A percentile compares a stretch with the other conserved stretches of the same genome.
Evolutionary conservation across 345 rosid species (phyloP).

Genomic region (Hevea brasiliensis): DNA sequence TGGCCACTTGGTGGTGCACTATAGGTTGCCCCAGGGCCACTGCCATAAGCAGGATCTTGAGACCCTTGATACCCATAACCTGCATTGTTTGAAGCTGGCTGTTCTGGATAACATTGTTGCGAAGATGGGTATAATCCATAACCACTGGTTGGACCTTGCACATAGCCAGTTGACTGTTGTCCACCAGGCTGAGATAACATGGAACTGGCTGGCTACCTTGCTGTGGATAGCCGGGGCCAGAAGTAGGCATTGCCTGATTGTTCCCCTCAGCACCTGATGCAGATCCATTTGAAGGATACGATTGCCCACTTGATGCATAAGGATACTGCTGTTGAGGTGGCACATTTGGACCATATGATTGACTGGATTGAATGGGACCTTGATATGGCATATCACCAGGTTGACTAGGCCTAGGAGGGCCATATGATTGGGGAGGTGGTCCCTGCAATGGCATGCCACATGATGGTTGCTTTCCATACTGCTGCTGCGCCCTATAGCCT

Average conservation of each 20-base stretch:
- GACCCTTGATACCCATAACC: constrained; percentile 63
- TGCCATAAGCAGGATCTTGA: constrained; percentile 63
- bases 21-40: constrained; percentile 42
- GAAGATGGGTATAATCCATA: constrained; percentile 57
- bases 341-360: constrained; percentile 52
- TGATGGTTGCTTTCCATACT: constrained; percentile 59
- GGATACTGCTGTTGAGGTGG: constrained; percentile 68
- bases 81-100: constrained; percentile 43
- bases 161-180: constrained; percentile 46
- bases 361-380: constrained; percentile 49
- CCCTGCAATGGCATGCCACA: constrained; percentile 57
- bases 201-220: constrained; percentile 55
- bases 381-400: constrained; percentile 60
- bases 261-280: constrained; percentile 58
- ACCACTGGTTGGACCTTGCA: constrained; percentile 50
- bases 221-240: constrained; percentile 46
- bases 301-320: constrained; percentile 64
- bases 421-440: constrained; percentile 52
- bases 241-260: constrained; percentile 42
- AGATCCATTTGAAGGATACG: constrained; percentile 57
- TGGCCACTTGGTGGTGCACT: constrained; percentile 48
- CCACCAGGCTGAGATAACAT: constrained; percentile 50
- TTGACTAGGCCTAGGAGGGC: constrained; percentile 52
- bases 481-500: constrained; percentile 63
- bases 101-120: constrained; percentile 60